Base-by-base conservation (phyloP, 2,329 filamentous ascomycete species). In the Nemania sp. region DNA sequence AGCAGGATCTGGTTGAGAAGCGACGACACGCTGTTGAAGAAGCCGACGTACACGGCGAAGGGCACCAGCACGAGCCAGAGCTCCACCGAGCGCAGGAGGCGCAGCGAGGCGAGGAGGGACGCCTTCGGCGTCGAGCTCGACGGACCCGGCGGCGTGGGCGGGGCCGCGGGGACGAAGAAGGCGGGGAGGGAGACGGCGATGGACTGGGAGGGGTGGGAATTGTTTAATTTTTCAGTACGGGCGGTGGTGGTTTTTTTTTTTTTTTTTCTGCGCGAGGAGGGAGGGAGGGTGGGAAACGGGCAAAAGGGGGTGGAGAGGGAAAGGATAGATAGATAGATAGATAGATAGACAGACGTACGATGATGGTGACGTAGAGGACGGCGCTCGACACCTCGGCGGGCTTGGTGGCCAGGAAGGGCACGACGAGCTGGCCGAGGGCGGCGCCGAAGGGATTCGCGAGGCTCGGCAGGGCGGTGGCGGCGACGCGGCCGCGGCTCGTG, bases 1-100 rank as follows among this genome's bases (percentile, higher is more conserved):
- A 85, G 80, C 65, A 98, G 84, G 73, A 98, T 91, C 73, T 97
- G 94, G 78, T 94, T 96, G 10, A 98, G 82, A 1, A 98, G 85
- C 1, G 90, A 90, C 51, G 92, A 96, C 67, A 93, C 81, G 67
- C 90, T 90, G 81, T 98, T 98, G 87, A 99, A 99, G 79, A 95
- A 89, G 69, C 90, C 92, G 63, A 97, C 91, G 75, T 92, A 97
- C 69, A 93, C 77, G 65, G 85, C 79, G 77, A 94, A 98, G n/a
- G 93, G 89, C 61, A 93, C 70, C 63, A 93, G 79, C 66, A 97
- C 77, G 64, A 97, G 83, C 83, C 88, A 96, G 76, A 96, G 89
- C 72, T 94, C 88, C 17, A 84, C 79, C 5, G 86, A 90, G 34
- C 86, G 90, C 29, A 82, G 72, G 46, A 93, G 75, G 17, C 84